phyloP scores from a whole-genome alignment of 805 yeast species.

The Hanseniaspora thailandica region DNA sequence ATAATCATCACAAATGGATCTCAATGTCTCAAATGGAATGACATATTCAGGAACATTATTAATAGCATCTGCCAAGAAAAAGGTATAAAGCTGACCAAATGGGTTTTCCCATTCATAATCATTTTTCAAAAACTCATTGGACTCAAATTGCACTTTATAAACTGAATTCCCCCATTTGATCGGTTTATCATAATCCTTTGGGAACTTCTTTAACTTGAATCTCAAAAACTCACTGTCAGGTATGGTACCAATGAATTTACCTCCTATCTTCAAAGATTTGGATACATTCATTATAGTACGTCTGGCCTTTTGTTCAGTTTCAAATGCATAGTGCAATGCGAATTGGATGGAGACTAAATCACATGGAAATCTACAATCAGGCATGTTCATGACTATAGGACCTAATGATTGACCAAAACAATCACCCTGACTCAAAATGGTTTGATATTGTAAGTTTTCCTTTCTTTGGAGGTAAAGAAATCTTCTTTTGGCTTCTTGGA shows the following conservation, averaged over 20 bases:
- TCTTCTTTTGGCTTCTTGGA: slow-evolving; percentile 71
- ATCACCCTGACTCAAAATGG: slow-evolving; percentile 84
- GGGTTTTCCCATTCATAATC: slow-evolving; percentile 64
- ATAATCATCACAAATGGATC: slow-evolving; percentile 74
- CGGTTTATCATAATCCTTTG: slow-evolving; percentile 39
- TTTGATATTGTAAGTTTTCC: slow-evolving; percentile 49
- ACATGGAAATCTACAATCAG: slow-evolving; percentile 61
- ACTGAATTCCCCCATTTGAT: slow-evolving; percentile 71
- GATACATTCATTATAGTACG: slow-evolving; percentile 64
- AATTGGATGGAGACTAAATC: slow-evolving; percentile 86
- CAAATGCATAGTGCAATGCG: slow-evolving; percentile 90
- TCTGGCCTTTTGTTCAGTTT: slow-evolving; percentile 67
- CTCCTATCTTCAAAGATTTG: slow-evolving; percentile 65
- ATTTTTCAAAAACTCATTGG: slow-evolving; percentile 49
- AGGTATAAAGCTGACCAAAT: slow-evolving; percentile 74
- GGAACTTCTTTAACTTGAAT: slow-evolving; percentile 44
- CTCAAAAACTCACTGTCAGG: slow-evolving; percentile 81
- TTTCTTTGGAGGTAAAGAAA: slow-evolving; percentile 41
- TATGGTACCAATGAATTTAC: slow-evolving; percentile 83
- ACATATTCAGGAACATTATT: slow-evolving; percentile 95
- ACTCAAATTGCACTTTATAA: slow-evolving; percentile 70
- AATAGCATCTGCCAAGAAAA: slow-evolving; percentile 80
- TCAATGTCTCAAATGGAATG: slow-evolving; percentile 81
- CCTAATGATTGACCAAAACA: slow-evolving; percentile 66
- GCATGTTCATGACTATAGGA: slow-evolving; percentile 54